A percentile compares a stretch with the other conserved stretches of the same genome.
Evolutionary conservation across 306 rosid species (phyloP).

Genomic region (Casuarina equisetifolia): DNA sequence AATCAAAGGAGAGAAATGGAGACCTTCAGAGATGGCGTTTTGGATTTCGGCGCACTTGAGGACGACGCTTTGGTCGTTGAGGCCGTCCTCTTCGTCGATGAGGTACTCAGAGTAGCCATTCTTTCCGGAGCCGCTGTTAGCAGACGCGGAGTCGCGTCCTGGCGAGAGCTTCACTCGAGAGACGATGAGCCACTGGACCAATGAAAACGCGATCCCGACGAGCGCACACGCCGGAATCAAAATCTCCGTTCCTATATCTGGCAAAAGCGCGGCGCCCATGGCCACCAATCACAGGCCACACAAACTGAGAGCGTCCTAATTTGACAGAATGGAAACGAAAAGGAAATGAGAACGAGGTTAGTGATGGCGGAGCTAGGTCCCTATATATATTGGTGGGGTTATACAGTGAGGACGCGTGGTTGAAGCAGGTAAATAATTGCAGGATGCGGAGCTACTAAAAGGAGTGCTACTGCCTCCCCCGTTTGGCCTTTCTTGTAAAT

Average conservation of each 20-base stretch:
- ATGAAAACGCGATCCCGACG: slow-evolving; percentile 69
- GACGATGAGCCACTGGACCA: slow-evolving; percentile 74
- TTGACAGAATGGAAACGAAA: not conserved
- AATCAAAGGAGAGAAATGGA: not conserved
- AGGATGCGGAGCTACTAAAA: not conserved
- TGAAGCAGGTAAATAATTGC: not conserved
- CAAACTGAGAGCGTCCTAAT: slow-evolving; percentile 22
- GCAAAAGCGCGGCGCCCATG: slow-evolving; percentile 71
- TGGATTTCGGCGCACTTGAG: slow-evolving; percentile 92
- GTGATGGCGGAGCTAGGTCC: slow-evolving; percentile 8
- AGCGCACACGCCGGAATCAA: slow-evolving; percentile 78
- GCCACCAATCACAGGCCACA: slow-evolving; percentile 20
- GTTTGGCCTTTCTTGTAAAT: not conserved
- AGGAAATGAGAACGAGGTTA: slow-evolving; percentile 19
- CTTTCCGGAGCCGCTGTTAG: slow-evolving; percentile 42
- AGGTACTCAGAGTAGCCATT: slow-evolving; percentile 76
- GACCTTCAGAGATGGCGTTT: slow-evolving; percentile 90
- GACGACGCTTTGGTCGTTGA: slow-evolving; percentile 84
- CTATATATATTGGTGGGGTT: not conserved
- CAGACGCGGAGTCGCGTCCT: slow-evolving; percentile 27
- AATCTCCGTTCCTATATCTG: slow-evolving; percentile 85
- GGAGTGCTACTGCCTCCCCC: slow-evolving; percentile 3
- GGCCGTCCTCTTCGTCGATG: slow-evolving; percentile 90
- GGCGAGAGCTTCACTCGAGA: slow-evolving; percentile 71
- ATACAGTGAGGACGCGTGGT: slow-evolving; percentile 31